phyloP scores from a whole-genome alignment of 2,329 filamentous ascomycete genomes.

The Samsoniella hepiali region DNA sequence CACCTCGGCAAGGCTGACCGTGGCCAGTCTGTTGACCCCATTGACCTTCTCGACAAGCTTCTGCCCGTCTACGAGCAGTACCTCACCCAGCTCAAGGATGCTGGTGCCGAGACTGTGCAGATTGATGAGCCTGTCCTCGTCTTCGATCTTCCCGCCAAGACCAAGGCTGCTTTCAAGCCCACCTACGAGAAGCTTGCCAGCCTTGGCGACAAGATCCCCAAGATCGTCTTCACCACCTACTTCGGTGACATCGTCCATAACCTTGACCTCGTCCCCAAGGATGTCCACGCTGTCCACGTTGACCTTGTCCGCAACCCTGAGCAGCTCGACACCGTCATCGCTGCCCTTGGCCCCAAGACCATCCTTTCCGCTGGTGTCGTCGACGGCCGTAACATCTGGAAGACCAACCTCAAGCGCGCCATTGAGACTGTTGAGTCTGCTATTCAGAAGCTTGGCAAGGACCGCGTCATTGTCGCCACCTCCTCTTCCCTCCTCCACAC shows the following conservation, averaged over 20 bases:
- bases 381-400: conserved; percentile 99
- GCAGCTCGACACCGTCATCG: conserved; percentile 84
- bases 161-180: conserved; percentile 97
- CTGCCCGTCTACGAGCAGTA: conserved; percentile 93
- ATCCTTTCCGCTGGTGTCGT: conserved; percentile 93
- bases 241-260: conserved; percentile 99
- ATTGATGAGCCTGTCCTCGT: conserved; percentile 98
- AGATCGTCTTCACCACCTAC: conserved; percentile 91
- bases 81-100: conserved; percentile 87
- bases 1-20: conserved; percentile 97
- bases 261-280: conserved; percentile 80
- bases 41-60: conserved; percentile 89
- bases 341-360: conserved; percentile 82
- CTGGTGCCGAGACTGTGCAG: conserved; percentile 94
- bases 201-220: conserved; percentile 77
- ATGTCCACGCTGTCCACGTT: conserved; percentile 82
- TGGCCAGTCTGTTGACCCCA: conserved; percentile 87
- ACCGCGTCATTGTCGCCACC: conserved; percentile 93
- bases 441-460: conserved; percentile 92
- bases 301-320: conserved; percentile 98
- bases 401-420: conserved; percentile 97
- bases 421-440: conserved; percentile 88
- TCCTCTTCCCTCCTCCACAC: conserved; percentile 98
- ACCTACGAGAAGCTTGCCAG: conserved; percentile 84
- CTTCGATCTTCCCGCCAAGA: conserved; percentile 84